A percentile compares a stretch with the other conserved stretches of the same genome.
These are phyloP conservation scores for Metschnikowia peoriensis DNA, from an alignment of 805 yeast species.

Conservation along the genomic window DNA sequence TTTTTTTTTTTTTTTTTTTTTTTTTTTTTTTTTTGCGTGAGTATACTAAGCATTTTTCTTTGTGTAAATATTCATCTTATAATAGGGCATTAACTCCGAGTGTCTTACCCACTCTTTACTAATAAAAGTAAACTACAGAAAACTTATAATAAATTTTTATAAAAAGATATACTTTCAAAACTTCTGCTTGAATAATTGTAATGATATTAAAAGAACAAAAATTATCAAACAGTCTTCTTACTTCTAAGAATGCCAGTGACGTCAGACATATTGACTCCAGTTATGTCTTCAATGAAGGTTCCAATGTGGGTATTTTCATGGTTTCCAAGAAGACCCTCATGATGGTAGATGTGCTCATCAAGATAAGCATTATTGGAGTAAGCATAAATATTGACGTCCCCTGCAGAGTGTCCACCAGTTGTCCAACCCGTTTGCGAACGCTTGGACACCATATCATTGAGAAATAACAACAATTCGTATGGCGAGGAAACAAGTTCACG, in stretches of 20 bases:
- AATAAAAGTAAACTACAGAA: too few relatives aligned
- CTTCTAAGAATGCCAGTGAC: conserved; percentile 37
- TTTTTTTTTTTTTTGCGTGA: too few relatives aligned
- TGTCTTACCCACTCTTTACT: too few relatives aligned
- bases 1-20: too few relatives aligned
- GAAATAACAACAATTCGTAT: conserved; percentile 42
- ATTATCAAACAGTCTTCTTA: not conserved
- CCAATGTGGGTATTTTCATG: conserved; percentile 89
- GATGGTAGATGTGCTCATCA: conserved; percentile 30
- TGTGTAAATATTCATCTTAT: too few relatives aligned
- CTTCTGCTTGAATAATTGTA: too few relatives aligned
- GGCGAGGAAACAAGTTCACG: conserved; percentile 24
- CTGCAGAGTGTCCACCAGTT: conserved; percentile 94
- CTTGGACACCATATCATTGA: conserved; percentile 68
- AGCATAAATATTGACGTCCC: conserved; percentile 88
- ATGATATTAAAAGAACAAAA: too few relatives aligned
- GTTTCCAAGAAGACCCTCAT: conserved; percentile 59
- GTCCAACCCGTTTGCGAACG: conserved; percentile 92
- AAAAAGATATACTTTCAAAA: too few relatives aligned
- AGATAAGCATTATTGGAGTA: conserved; percentile 56
- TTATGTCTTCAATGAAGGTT: conserved; percentile 55
- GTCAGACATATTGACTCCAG: conserved; percentile 45
- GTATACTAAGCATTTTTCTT: too few relatives aligned
- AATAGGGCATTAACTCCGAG: too few relatives aligned
- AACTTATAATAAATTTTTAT: too few relatives aligned